phyloP scores from a whole-genome alignment of 208 protist genomes.

The Pavlovales sp. region DNA sequence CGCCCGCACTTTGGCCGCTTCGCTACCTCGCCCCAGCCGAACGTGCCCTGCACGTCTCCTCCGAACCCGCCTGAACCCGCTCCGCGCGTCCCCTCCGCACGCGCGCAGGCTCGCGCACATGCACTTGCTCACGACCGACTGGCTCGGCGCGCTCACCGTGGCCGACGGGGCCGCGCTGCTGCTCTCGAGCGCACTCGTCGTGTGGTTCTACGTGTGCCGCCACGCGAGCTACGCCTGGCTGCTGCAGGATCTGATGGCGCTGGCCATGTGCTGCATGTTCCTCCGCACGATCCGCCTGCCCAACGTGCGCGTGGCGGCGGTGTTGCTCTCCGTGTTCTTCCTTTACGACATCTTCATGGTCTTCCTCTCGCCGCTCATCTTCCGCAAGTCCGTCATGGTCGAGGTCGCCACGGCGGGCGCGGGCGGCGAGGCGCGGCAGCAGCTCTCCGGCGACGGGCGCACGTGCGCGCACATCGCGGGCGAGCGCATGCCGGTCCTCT shows the following conservation, averaged over 20 bases:
- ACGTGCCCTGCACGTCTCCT: no score
- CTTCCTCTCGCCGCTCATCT: constrained; percentile 36
- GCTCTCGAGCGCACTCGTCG: not conserved
- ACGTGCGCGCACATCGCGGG: constrained; percentile 1
- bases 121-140: not conserved
- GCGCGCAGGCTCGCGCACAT: no score
- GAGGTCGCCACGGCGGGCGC: constrained; percentile 25
- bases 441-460: not conserved
- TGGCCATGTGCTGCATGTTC: not conserved
- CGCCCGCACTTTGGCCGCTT: no score
- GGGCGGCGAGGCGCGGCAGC: not conserved
- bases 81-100: no score
- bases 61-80: no score
- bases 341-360: constrained; percentile 43
- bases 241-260: not conserved
- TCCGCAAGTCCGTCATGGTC: constrained; percentile 25
- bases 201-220: not conserved
- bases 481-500: constrained; percentile 32
- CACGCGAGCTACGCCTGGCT: not conserved
- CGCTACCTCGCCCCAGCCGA: no score
- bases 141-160: not conserved
- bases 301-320: not conserved
- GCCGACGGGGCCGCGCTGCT: not conserved
- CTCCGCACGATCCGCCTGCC: constrained; percentile 12
- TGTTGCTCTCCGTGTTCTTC: constrained; percentile 31